Evolutionary conservation across 306 rosid species (phyloP).

Genomic region (Dalbergia cultrata): DNA sequence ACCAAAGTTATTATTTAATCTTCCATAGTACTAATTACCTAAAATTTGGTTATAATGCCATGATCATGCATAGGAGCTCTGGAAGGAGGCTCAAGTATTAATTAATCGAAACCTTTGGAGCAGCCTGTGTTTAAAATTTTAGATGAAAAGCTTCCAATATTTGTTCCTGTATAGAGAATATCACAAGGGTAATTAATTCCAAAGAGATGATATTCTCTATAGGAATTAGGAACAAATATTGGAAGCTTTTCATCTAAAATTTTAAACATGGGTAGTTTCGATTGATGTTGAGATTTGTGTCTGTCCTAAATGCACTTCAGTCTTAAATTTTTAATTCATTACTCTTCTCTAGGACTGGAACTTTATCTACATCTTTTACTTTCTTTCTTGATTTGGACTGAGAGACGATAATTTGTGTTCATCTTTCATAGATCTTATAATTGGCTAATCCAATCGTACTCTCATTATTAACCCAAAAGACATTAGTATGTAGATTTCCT

Average conservation of each 20-base stretch:
- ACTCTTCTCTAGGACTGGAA: not conserved
- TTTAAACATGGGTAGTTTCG: too few species aligned
- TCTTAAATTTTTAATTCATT: not conserved
- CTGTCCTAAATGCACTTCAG: not conserved
- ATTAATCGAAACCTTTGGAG: slow-evolving; percentile 26
- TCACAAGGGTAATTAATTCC: not conserved
- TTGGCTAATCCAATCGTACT: not conserved
- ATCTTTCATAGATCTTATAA: slow-evolving; percentile 15
- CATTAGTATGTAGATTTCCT: slow-evolving; percentile 3
- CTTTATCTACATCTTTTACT: slow-evolving; percentile 6
- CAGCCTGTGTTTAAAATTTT: slow-evolving; percentile 12
- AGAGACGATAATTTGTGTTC: not conserved
- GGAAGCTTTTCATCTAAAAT: too few species aligned
- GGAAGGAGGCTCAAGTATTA: slow-evolving; percentile 20
- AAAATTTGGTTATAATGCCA: slow-evolving; percentile 39
- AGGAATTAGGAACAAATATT: too few species aligned
- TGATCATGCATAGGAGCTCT: slow-evolving; percentile 28
- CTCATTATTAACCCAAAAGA: slow-evolving; percentile 8
- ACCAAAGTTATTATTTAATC: slow-evolving; percentile 24
- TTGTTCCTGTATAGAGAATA: slow-evolving; percentile 19
- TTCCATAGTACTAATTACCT: slow-evolving; percentile 17
- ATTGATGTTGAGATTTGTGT: not conserved
- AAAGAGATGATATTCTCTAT: too few species aligned
- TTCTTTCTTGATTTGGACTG: not conserved
- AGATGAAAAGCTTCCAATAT: slow-evolving; percentile 21